Evolutionary conservation across 78 protist genomes (phyloP).

Genomic region (Emiliania huxleyi): DNA sequence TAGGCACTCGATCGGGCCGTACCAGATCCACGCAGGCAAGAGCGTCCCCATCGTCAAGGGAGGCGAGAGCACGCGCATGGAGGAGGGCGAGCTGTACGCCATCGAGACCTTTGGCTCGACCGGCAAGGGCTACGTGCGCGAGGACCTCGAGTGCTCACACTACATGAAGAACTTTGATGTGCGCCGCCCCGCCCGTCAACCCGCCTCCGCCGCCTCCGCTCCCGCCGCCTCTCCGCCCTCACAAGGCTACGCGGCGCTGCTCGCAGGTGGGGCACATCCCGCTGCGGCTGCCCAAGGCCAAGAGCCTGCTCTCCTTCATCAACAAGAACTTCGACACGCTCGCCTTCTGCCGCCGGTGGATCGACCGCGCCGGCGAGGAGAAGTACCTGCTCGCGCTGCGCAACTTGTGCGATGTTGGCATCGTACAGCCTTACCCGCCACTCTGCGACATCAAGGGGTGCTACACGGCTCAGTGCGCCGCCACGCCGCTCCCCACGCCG

Average conservation of each 20-base stretch:
- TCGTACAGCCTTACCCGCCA: constrained; percentile 87
- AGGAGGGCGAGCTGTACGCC: constrained; percentile 97
- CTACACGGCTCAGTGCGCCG: constrained; percentile 94
- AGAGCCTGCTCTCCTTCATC: constrained; percentile 78
- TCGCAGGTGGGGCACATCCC: constrained; percentile 33
- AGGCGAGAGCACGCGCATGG: constrained; percentile 72
- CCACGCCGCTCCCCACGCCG: too few relatives aligned
- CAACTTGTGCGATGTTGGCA: constrained; percentile 80
- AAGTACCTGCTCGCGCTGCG: constrained; percentile 61
- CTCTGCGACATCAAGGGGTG: constrained; percentile 87
- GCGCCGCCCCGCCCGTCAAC: not conserved
- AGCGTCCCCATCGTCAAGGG: constrained; percentile 94
- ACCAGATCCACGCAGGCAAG: constrained; percentile 92
- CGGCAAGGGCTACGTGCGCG: constrained; percentile 82
- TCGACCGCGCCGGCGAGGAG: constrained; percentile 53
- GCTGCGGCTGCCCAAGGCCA: constrained; percentile 60
- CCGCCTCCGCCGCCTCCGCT: too few relatives aligned
- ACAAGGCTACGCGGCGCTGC: not conserved
- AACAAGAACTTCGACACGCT: constrained; percentile 90
- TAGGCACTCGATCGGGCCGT: constrained; percentile 91
- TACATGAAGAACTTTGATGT: constrained; percentile 82
- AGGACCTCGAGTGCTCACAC: constrained; percentile 90
- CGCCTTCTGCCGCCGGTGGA: constrained; percentile 91
- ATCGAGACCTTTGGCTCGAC: constrained; percentile 99
- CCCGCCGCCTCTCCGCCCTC: too few relatives aligned